Evolutionary conservation across 306 rosid species (phyloP).

Genomic region (Prunus armeniaca): DNA sequence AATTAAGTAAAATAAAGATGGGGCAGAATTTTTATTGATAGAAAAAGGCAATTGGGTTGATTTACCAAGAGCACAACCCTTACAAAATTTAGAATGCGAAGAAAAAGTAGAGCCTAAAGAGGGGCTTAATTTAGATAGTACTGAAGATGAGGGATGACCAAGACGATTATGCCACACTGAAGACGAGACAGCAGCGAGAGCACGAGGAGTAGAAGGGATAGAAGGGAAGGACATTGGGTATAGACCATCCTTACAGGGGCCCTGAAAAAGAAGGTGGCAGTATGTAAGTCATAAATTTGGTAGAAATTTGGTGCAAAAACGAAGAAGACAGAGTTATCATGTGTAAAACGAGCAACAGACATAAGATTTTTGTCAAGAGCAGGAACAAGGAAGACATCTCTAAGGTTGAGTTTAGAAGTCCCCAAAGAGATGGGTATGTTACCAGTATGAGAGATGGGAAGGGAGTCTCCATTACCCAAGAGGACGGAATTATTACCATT

Average conservation of each 20-base stretch:
- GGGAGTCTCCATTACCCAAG: background rate
- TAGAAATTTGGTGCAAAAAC: background rate
- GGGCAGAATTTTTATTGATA: background rate
- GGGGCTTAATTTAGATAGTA: background rate
- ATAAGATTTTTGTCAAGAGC: background rate
- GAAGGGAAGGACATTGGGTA: background rate
- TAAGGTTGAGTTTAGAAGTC: background rate
- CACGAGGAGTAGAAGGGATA: too few relatives aligned
- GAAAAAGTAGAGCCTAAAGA: background rate
- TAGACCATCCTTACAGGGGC: background rate
- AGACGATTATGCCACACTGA: background rate
- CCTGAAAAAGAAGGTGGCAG: background rate
- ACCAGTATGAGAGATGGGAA: background rate
- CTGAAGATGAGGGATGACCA: background rate
- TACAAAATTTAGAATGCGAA: background rate
- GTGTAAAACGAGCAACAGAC: background rate
- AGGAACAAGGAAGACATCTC: background rate
- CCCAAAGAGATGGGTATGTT: background rate
- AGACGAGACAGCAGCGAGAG: background rate
- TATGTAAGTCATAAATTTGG: background rate
- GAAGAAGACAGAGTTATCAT: background rate
- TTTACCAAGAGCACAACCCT: background rate
- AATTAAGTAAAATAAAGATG: background rate
- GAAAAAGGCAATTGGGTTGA: background rate
- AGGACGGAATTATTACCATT: background rate